phyloP scores from a whole-genome alignment of 306 rosid genomes.

The Casuarina equisetifolia region DNA sequence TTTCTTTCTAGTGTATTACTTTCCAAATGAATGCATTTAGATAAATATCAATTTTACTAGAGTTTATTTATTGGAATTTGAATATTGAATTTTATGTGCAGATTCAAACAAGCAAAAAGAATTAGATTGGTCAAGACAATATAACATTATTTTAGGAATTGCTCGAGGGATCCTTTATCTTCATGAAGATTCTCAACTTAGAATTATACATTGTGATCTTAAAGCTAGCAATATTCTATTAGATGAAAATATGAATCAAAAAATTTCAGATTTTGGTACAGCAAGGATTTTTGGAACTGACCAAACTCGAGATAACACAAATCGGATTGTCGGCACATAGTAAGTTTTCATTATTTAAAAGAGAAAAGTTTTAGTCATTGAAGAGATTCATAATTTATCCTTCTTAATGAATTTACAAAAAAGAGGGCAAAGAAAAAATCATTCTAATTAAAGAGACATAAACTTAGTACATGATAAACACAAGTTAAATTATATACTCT shows the following conservation, averaged over 20 bases:
- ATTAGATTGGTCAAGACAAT: constrained; percentile 42
- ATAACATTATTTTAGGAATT: constrained; percentile 37
- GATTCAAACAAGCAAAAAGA: constrained; percentile 18
- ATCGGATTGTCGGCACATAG: constrained; percentile 45
- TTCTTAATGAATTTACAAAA: no score
- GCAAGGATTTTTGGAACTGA: constrained; percentile 34
- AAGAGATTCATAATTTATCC: no score
- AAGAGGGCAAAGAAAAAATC: no score
- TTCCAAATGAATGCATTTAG: no score
- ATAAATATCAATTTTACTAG: background rate
- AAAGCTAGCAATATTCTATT: constrained; percentile 42
- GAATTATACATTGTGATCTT: constrained; percentile 47
- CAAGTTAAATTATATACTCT: no score
- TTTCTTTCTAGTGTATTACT: no score
- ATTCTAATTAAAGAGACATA: no score
- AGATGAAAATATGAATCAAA: constrained; percentile 40
- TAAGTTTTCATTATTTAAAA: constrained; percentile 16
- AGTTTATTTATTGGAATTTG: background rate
- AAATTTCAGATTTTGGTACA: constrained; percentile 49
- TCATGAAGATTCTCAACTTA: constrained; percentile 49
- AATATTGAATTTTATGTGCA: constrained; percentile 1
- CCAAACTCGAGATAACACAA: constrained; percentile 34
- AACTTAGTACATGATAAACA: no score
- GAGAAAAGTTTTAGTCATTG: constrained; percentile 2
- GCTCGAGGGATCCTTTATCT: constrained; percentile 49